Evolutionary conservation across 768 basidiomycete species (phyloP), one percentile per base, ranked within the genome.

Genomic region (Chalciporus sphaerocephalus): DNA sequence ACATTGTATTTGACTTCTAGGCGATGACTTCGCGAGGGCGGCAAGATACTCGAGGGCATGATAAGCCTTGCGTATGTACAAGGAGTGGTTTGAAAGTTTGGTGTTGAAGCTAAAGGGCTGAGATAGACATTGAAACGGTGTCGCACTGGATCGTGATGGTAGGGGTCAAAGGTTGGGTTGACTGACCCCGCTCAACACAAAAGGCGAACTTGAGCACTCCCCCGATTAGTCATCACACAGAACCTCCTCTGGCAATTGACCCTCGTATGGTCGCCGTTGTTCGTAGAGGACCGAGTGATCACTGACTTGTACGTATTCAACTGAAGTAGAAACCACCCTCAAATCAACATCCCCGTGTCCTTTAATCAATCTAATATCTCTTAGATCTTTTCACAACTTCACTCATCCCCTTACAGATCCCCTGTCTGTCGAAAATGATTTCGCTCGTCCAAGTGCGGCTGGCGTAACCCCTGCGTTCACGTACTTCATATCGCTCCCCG

Each of bases 1-100:
- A 79, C 78, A 47, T 79, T 79, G 64, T 71, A 80, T 56, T 74
- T 78, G 27, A 65, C 69, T 44, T 76, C 72, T 21, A 69, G 62
- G 38, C 70, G 66, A 28, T 69, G 68, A 18, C 61, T 60, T 43
- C 69, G 64, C 15, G 67, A 66, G 8, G 63, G 60, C 22, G 52
- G 64, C 18, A 67, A 68, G 71, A 74, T 71, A 20, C 40, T 42
- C 3, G 22, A 32, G 43, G 8, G 28, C 30, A 32, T 32, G 12
- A n/a, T 30, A 15, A 15, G 25, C 25, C 25, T 9, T 5, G 27
- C 13, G n/a, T n/a, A n/a, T n/a, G n/a, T n/a, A n/a, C 9, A 11
- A 27, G 9, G 27, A 11, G 10, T 27, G 4, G 27, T 27, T 27
- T 1, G 11, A 4, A 9, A 27, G 27, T 27, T 27, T 27, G n/a